A percentile compares a stretch with the other conserved stretches of the same genome.
phyloP scores from a whole-genome alignment of 805 yeast species.

The Saccharomycopsis fibuligera region DNA sequence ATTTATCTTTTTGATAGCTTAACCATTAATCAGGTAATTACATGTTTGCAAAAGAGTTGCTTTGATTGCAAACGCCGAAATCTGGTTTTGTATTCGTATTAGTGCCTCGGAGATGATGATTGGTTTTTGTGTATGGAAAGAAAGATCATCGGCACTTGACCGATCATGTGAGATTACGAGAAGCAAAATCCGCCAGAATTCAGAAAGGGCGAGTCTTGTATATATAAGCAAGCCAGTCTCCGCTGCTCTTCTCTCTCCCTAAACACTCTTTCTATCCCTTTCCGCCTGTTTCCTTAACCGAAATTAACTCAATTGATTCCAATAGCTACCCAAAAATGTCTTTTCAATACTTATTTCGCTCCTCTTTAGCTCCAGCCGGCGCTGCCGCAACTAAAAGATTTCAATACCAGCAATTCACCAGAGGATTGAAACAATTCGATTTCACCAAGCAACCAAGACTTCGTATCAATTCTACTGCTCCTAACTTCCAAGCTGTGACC shows the following conservation, averaged over 20 bases:
- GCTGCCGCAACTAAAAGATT: neutral
- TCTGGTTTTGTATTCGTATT: no score
- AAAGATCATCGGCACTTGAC: no score
- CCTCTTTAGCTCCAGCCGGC: neutral
- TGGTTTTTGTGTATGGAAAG: no score
- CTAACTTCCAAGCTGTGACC: constrained; percentile 79
- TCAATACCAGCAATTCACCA: neutral
- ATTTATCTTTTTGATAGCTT: no score
- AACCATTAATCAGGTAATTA: no score
- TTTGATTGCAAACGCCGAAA: no score
- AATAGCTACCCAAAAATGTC: neutral
- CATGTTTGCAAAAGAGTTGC: no score
- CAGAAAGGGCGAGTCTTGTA: no score
- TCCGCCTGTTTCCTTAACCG: neutral
- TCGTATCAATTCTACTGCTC: constrained; percentile 81
- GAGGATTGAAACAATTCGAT: constrained; percentile 12
- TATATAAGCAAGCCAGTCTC: neutral
- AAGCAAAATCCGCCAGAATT: no score
- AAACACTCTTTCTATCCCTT: neutral
- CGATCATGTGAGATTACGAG: constrained; percentile 1
- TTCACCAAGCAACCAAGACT: constrained; percentile 45
- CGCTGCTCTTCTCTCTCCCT: no score
- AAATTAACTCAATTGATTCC: neutral
- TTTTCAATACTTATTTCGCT: neutral
- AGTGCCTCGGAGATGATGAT: no score